phyloP scores from a whole-genome alignment of 179 eudicot genomes.

The Nepenthes alata region DNA sequence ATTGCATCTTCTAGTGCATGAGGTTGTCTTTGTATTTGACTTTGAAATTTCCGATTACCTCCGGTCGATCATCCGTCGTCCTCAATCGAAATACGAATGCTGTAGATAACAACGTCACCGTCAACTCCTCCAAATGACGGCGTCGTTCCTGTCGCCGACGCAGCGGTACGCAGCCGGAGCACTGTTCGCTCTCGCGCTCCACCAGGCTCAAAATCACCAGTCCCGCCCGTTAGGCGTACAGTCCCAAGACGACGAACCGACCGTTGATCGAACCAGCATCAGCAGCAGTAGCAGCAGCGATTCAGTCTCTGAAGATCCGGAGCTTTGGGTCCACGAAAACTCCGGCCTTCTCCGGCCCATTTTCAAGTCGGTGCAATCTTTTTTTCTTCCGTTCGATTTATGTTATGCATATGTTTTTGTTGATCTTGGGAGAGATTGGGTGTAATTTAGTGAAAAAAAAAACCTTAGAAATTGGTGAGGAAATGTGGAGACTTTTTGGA shows the following conservation, averaged over 20 bases:
- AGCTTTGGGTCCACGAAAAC: slow-evolving; percentile 57
- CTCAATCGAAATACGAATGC: background rate
- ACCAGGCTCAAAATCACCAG: slow-evolving; percentile 76
- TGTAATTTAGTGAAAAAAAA: too few species aligned
- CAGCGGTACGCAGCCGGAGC: slow-evolving; percentile 72
- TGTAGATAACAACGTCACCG: background rate
- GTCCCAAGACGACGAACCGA: slow-evolving; percentile 9
- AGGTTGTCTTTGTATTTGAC: too few species aligned
- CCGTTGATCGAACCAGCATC: slow-evolving; percentile 28
- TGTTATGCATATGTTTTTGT: too few species aligned
- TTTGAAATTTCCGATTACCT: too few species aligned
- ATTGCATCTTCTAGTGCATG: too few species aligned
- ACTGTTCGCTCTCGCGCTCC: slow-evolving; percentile 60
- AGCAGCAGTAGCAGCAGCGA: slow-evolving; percentile 37
- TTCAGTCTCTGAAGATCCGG: slow-evolving; percentile 54
- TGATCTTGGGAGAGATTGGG: too few species aligned
- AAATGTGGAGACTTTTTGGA: slow-evolving; percentile 1
- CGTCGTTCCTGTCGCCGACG: slow-evolving; percentile 46
- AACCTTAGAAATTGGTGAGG: too few species aligned
- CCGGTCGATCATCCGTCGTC: background rate
- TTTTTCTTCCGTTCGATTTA: too few species aligned
- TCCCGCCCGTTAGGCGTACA: slow-evolving; percentile 40
- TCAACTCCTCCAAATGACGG: slow-evolving; percentile 4
- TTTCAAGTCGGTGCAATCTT: slow-evolving; percentile 21
- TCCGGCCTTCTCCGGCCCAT: slow-evolving; percentile 70